Evolutionary conservation across 768 basidiomycete genomes (phyloP).

Genomic region (Rhizopogon vulgaris): DNA sequence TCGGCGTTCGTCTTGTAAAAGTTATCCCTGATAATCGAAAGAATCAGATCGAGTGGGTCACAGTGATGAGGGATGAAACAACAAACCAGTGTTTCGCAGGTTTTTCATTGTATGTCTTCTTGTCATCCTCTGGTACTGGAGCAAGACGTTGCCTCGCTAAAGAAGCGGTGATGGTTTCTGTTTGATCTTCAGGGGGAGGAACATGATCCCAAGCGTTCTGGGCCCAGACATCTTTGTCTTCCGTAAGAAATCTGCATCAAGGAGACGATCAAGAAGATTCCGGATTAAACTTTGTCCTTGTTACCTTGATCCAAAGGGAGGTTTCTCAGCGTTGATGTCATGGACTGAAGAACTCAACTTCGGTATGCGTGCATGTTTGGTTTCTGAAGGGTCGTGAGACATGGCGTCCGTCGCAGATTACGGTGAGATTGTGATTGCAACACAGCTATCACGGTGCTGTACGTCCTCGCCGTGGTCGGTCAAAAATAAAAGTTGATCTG

Average conservation of each 20-base stretch:
- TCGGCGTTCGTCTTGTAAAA: conserved; percentile 83
- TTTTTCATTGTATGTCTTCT: conserved; percentile 63
- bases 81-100: conserved; percentile 68
- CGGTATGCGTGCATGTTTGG: conserved; percentile 12
- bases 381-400: background rate
- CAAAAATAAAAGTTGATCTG: too few relatives aligned
- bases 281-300: conserved; percentile 7
- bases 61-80: conserved; percentile 19
- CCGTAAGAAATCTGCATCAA: conserved; percentile 54
- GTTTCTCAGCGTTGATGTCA: conserved; percentile 46
- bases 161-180: conserved; percentile 61
- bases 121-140: conserved; percentile 73
- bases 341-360: conserved; percentile 60
- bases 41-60: conserved; percentile 14
- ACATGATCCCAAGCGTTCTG: conserved; percentile 94
- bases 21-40: conserved; percentile 62
- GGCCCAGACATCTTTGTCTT: conserved; percentile 70
- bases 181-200: conserved; percentile 75
- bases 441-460: background rate
- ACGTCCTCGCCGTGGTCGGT: too few relatives aligned
- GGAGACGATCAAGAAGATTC: conserved; percentile 1
- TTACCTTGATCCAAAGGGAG: conserved; percentile 69
- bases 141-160: conserved; percentile 62
- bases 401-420: background rate
- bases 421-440: background rate